A percentile compares a stretch with the other conserved stretches of the same genome.
Conservation (phyloP, 2,329 filamentous ascomycete genomes). For the Fusarium proliferatum region DNA sequence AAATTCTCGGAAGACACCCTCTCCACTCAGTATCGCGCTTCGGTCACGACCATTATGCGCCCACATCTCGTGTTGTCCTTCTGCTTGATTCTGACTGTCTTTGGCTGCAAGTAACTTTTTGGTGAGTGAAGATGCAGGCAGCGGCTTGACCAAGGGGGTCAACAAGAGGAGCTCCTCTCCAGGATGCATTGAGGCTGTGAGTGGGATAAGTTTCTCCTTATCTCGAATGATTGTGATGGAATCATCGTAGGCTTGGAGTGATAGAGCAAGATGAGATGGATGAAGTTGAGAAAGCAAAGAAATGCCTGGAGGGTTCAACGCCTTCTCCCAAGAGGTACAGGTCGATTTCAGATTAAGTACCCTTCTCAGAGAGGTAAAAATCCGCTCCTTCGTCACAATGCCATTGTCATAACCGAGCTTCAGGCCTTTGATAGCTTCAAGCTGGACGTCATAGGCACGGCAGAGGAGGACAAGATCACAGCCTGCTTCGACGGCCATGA, state of each 20-base stretch:
- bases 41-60: slow-evolving; percentile 63
- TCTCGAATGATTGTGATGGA: slow-evolving; percentile 95
- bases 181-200: slow-evolving; percentile 82
- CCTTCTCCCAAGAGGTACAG: slow-evolving; percentile 91
- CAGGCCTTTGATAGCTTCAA: slow-evolving; percentile 90
- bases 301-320: slow-evolving; percentile 86
- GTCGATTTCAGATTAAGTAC: slow-evolving; percentile 84
- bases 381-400: slow-evolving; percentile 83
- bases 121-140: slow-evolving; percentile 89
- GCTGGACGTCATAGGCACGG: slow-evolving; percentile 86
- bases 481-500: slow-evolving; percentile 97
- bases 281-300: slow-evolving; percentile 82
- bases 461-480: slow-evolving; percentile 93
- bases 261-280: slow-evolving; percentile 82
- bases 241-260: slow-evolving; percentile 86
- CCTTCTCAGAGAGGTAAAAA: slow-evolving; percentile 82
- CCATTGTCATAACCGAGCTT: slow-evolving; percentile 91
- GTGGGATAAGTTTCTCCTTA: slow-evolving; percentile 83
- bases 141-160: slow-evolving; percentile 88
- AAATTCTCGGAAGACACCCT: slow-evolving; percentile 90
- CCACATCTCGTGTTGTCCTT: slow-evolving; percentile 65
- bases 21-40: slow-evolving; percentile 84
- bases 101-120: slow-evolving; percentile 72
- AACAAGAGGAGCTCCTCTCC: slow-evolving; percentile 91
- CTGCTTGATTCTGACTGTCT: slow-evolving; percentile 49